Conservation (phyloP, 2,329 filamentous ascomycete species). For the Trichoderma koningii region DNA sequence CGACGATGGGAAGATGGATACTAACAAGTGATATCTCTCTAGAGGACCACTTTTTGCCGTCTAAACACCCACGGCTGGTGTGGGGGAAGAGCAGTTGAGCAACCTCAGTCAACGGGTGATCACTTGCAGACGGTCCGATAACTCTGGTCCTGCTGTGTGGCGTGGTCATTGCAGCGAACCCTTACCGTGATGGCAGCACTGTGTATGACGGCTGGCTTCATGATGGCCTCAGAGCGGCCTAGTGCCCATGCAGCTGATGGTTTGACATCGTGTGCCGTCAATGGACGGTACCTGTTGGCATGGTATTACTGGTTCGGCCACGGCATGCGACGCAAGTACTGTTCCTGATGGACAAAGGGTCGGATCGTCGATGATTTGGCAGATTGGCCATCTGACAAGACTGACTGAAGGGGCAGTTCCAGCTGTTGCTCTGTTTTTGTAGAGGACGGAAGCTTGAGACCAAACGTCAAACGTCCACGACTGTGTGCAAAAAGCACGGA, state of each 20-base stretch:
- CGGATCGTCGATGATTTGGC: constrained; percentile 11
- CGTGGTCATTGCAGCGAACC: not conserved
- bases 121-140: constrained; percentile 27
- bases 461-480: no score
- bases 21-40: no score
- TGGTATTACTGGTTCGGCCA: no score
- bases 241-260: constrained; percentile 9
- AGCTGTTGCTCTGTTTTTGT: not conserved
- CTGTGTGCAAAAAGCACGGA: no score
- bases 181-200: constrained; percentile 11
- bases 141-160: constrained; percentile 6
- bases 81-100: not conserved
- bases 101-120: constrained; percentile 2
- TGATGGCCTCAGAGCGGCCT: not conserved
- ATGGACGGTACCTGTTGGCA: not conserved
- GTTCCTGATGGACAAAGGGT: constrained; percentile 4
- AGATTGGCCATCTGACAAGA: not conserved
- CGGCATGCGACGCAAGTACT: not conserved
- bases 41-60: not conserved
- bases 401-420: not conserved
- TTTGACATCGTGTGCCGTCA: not conserved
- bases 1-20: not conserved
- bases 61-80: not conserved
- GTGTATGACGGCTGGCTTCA: constrained; percentile 18
- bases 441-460: not conserved